These are phyloP conservation scores for Seiridium unicorne DNA, from an alignment of 2,329 filamentous ascomycete genomes.

Conservation along the genomic window DNA sequence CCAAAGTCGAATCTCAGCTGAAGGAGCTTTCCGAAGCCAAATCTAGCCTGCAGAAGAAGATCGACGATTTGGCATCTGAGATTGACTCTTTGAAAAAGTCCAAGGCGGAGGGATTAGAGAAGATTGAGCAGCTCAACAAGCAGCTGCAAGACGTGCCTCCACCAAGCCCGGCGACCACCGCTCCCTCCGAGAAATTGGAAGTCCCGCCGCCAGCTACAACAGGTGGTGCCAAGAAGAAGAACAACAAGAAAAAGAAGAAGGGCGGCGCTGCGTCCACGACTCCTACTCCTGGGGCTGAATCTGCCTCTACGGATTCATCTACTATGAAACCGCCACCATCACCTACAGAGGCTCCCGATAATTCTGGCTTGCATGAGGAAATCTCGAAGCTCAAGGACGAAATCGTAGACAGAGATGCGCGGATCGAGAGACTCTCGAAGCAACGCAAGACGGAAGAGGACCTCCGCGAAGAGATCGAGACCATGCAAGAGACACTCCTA, in stretches of 20 bases:
- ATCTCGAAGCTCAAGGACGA: conserved; percentile 50
- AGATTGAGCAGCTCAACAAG: conserved; percentile 38
- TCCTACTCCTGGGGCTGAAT: conserved; percentile 32
- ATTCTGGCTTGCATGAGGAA: conserved; percentile 44
- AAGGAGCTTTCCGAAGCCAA: conserved; percentile 35
- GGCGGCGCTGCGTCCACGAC: conserved; percentile 50
- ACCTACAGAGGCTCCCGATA: conserved; percentile 22
- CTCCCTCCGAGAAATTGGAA: conserved; percentile 20
- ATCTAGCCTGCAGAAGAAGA: conserved; percentile 34
- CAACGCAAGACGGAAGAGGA: conserved; percentile 76
- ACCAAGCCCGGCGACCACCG: conserved; percentile 13
- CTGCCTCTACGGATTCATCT: conserved; percentile 35
- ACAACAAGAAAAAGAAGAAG: conserved; percentile 87
- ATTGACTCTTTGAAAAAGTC: conserved; percentile 37
- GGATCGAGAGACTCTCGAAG: conserved; percentile 69
- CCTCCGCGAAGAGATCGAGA: conserved; percentile 82
- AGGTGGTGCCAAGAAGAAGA: conserved; percentile 55
- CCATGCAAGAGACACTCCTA: conserved; percentile 75
- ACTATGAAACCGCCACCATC: conserved; percentile 32
- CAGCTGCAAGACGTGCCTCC: conserved; percentile 25
- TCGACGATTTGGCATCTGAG: conserved; percentile 43
- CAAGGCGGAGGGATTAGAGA: conserved; percentile 38
- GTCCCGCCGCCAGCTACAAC: conserved; percentile 23
- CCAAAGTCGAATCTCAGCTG: conserved; percentile 29
- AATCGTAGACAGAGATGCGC: conserved; percentile 64